Evolutionary conservation across 169 alveolate species (phyloP).

Genomic region (Cytauxzoon felis): DNA sequence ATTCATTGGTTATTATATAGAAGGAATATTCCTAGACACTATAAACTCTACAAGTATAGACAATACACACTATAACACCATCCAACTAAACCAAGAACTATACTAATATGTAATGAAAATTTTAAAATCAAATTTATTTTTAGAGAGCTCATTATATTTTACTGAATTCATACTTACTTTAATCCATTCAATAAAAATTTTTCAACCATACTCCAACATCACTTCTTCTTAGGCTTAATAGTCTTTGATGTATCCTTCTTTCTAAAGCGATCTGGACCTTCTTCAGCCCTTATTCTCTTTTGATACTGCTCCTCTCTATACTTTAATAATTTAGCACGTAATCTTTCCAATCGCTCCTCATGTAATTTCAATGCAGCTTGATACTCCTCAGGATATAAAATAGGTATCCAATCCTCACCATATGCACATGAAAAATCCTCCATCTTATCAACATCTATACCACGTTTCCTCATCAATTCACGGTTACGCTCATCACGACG

Average conservation of each 20-base stretch:
- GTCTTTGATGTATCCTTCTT: neutral
- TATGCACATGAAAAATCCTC: slow-evolving; percentile 71
- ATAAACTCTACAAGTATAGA: too few species aligned
- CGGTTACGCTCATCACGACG: slow-evolving; percentile 52
- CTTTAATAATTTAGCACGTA: slow-evolving; percentile 35
- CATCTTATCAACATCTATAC: slow-evolving; percentile 68
- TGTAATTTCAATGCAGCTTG: slow-evolving; percentile 48
- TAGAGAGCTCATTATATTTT: slow-evolving; percentile 1
- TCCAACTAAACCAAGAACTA: neutral
- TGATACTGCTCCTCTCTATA: slow-evolving; percentile 1
- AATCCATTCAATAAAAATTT: neutral
- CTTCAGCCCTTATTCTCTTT: neutral
- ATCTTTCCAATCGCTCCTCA: slow-evolving; percentile 35
- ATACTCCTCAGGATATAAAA: slow-evolving; percentile 66
- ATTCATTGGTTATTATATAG: neutral
- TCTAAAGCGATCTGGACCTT: neutral
- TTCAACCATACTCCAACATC: neutral
- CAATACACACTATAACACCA: neutral
- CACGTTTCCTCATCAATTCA: slow-evolving; percentile 61
- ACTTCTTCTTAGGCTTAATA: neutral
- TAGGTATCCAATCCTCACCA: slow-evolving; percentile 75
- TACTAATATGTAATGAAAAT: neutral
- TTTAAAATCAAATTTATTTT: neutral
- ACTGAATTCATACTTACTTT: neutral
- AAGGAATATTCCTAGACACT: neutral